These are phyloP conservation scores for Cordia subcordata DNA, from an alignment of 257 asterid genomes.

Conservation along the genomic window DNA sequence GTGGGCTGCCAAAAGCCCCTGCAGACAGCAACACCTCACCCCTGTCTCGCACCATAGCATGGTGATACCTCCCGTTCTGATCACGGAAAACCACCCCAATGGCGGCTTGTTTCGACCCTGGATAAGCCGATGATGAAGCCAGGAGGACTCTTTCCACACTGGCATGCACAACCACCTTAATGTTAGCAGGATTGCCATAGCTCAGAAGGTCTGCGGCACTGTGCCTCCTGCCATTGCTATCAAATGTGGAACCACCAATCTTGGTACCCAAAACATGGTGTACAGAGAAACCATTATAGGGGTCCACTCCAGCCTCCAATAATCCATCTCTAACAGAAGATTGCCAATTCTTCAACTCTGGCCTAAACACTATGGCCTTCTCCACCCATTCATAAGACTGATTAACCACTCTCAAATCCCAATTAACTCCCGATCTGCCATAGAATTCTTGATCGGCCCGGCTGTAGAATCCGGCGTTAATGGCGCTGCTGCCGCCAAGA, in stretches of 20 bases:
- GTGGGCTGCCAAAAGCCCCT: slow-evolving; percentile 92
- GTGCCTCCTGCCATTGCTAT: slow-evolving; percentile 57
- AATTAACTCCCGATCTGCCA: slow-evolving; percentile 45
- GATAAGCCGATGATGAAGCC: slow-evolving; percentile 22
- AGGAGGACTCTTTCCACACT: slow-evolving; percentile 63
- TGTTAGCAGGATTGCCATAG: slow-evolving; percentile 53
- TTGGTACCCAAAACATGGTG: slow-evolving; percentile 80
- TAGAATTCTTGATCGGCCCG: slow-evolving; percentile 48
- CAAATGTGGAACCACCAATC: slow-evolving; percentile 88
- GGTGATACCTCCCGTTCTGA: slow-evolving; percentile 49
- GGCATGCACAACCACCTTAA: slow-evolving; percentile 60
- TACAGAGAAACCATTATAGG: slow-evolving; percentile 66
- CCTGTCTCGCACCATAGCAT: slow-evolving; percentile 52
- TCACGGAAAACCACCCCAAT: slow-evolving; percentile 73
- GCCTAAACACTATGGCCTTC: slow-evolving; percentile 71
- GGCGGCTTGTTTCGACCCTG: slow-evolving; percentile 30
- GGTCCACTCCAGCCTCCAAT: slow-evolving; percentile 67
- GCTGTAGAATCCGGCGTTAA: slow-evolving; percentile 80
- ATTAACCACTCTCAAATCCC: slow-evolving; percentile 59
- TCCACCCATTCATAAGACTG: slow-evolving; percentile 85
- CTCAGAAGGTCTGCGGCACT: slow-evolving; percentile 75
- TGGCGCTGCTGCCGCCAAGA: slow-evolving; percentile 87
- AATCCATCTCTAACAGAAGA: slow-evolving; percentile 70
- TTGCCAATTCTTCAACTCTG: slow-evolving; percentile 72
- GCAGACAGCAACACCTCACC: slow-evolving; percentile 82